phyloP scores from a whole-genome alignment of 768 basidiomycete species.

The Suillus fuscotomentosus region DNA sequence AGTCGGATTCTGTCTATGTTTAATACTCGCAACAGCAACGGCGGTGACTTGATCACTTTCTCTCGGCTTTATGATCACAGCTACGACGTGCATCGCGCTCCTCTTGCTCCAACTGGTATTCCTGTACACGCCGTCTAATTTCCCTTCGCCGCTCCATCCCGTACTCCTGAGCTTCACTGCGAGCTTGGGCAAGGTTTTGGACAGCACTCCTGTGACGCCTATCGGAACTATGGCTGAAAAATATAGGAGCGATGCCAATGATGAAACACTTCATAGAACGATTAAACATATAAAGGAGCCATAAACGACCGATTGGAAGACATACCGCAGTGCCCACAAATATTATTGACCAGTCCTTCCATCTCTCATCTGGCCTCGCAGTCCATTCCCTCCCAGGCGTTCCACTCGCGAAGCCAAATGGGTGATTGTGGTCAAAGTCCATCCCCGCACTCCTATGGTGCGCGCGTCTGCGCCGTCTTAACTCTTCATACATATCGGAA shows the following conservation, averaged over 20 bases:
- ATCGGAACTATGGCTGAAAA: slow-evolving; percentile 37
- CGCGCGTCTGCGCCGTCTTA: slow-evolving; percentile 47
- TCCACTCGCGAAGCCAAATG: slow-evolving; percentile 14
- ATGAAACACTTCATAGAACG: slow-evolving; percentile 37
- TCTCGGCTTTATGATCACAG: background rate
- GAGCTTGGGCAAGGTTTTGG: slow-evolving; percentile 57
- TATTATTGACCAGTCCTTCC: slow-evolving; percentile 52
- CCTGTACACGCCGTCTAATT: slow-evolving; percentile 48
- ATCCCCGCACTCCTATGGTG: slow-evolving; percentile 15
- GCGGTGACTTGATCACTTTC: background rate
- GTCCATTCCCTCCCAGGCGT: slow-evolving; percentile 24
- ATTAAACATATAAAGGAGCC: background rate
- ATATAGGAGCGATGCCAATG: slow-evolving; percentile 42
- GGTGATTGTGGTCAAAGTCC: slow-evolving; percentile 30
- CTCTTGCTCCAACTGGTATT: slow-evolving; percentile 14
- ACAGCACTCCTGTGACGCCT: slow-evolving; percentile 51
- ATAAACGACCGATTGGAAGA: background rate
- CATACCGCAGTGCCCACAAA: slow-evolving; percentile 48
- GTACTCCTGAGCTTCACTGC: slow-evolving; percentile 51
- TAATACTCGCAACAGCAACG: background rate
- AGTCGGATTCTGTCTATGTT: background rate
- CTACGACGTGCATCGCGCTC: background rate
- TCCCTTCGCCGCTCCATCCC: slow-evolving; percentile 53
- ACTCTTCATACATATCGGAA: slow-evolving; percentile 50
- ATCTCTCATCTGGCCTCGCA: slow-evolving; percentile 40